A percentile compares a stretch with the other conserved stretches of the same genome.
Conservation (phyloP, 176 grass and related monocot genomes). For the Oryza australiensis region DNA sequence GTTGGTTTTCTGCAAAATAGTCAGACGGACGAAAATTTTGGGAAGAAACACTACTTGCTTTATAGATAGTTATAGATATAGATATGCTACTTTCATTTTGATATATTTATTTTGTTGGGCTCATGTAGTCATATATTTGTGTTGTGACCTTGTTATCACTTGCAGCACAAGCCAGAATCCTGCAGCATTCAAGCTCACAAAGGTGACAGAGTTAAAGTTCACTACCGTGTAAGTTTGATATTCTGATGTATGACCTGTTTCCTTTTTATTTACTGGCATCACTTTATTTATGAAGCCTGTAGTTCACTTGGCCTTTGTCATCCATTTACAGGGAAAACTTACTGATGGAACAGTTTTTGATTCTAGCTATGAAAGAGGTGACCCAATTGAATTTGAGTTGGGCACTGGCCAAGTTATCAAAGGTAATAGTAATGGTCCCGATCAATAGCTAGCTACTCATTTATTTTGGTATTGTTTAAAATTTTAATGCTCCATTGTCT, state of each 20-base stretch:
- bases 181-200: conserved; percentile 97
- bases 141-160: background rate
- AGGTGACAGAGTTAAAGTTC: conserved; percentile 95
- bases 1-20: no score
- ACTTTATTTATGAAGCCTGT: background rate
- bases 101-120: background rate
- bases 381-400: conserved; percentile 97
- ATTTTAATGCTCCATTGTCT: background rate
- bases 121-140: conserved; percentile 14
- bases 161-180: conserved; percentile 86
- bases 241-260: conserved; percentile 1
- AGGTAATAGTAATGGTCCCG: conserved; percentile 33
- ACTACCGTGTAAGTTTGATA: conserved; percentile 80
- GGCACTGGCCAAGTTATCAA: conserved; percentile 98
- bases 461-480: background rate
- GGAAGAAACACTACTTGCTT: no score
- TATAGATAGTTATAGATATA: no score
- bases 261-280: background rate
- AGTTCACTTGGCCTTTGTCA: background rate
- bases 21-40: no score
- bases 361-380: conserved; percentile 94
- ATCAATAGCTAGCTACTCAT: background rate
- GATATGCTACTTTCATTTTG: background rate
- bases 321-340: conserved; percentile 72
- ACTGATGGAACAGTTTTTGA: conserved; percentile 95